Conservation (phyloP, 1,284 basidiomycete genomes). For the Pascua guehoae region DNA sequence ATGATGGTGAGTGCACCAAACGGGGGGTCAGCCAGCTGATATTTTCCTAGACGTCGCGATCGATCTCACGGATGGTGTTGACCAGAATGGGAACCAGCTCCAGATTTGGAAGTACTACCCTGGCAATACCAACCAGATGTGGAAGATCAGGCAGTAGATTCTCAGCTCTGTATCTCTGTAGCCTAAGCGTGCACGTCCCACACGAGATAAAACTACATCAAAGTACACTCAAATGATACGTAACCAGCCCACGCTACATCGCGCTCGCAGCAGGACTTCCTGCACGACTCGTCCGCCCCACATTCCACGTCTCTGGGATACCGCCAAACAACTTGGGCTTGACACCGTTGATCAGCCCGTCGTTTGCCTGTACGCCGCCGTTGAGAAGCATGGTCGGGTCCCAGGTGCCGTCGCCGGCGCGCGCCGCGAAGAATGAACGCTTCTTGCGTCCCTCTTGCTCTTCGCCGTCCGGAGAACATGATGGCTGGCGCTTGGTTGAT, state of each 20-base stretch:
- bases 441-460: slow-evolving; percentile 18
- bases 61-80: slow-evolving; percentile 23
- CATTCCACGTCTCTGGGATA: slow-evolving; percentile 23
- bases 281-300: slow-evolving; percentile 21
- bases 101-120: slow-evolving; percentile 25
- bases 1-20: slow-evolving; percentile 4
- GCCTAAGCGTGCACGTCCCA: too few relatives aligned
- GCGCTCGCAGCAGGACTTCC: slow-evolving; percentile 31
- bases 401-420: slow-evolving; percentile 18
- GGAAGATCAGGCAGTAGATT: not conserved
- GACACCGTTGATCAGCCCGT: slow-evolving; percentile 17
- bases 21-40: slow-evolving; percentile 11
- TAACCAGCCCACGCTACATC: slow-evolving; percentile 4
- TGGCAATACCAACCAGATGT: slow-evolving; percentile 24
- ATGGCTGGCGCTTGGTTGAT: slow-evolving; percentile 15
- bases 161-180: too few relatives aligned
- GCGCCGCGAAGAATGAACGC: slow-evolving; percentile 22
- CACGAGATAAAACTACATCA: slow-evolving; percentile 1
- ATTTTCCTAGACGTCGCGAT: slow-evolving; percentile 11
- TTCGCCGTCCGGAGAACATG: slow-evolving; percentile 12
- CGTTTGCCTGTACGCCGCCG: slow-evolving; percentile 10
- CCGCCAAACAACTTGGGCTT: slow-evolving; percentile 24
- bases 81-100: slow-evolving; percentile 7
- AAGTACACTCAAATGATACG: not conserved
- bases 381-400: slow-evolving; percentile 17